Evolutionary conservation across 768 basidiomycete genomes (phyloP).

Genomic region (Trametes cubensis): DNA sequence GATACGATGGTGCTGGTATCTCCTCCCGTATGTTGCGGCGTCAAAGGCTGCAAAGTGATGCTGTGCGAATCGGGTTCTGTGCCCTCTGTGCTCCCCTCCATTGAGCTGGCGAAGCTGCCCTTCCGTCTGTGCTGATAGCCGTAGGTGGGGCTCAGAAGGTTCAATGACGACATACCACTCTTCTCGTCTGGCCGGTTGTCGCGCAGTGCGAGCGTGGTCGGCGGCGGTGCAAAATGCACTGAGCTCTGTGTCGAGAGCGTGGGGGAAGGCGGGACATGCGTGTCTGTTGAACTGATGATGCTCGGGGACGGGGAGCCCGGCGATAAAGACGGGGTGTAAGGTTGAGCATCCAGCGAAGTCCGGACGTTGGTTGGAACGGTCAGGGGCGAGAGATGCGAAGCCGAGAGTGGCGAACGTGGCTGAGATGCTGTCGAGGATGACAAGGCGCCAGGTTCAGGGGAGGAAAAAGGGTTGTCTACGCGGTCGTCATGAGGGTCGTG

Average conservation of each 20-base stretch:
- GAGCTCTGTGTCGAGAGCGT: conserved; percentile 65
- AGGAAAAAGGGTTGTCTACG: conserved; percentile 9
- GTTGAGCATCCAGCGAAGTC: conserved; percentile 27
- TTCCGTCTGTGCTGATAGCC: conserved; percentile 51
- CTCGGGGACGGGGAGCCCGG: conserved; percentile 37
- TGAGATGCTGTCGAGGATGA: background rate
- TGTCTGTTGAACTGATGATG: conserved; percentile 41
- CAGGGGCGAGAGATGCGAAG: conserved; percentile 17
- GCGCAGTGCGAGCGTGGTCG: conserved; percentile 57
- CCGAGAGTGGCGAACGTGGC: conserved; percentile 5
- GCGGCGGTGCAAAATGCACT: conserved; percentile 49
- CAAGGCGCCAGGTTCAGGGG: conserved; percentile 1
- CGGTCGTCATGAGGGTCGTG: conserved; percentile 12
- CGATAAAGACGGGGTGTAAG: conserved; percentile 21
- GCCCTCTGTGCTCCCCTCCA: conserved; percentile 54
- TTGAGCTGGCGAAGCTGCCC: conserved; percentile 58
- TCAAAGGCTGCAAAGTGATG: conserved; percentile 28
- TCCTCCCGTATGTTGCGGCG: conserved; percentile 36
- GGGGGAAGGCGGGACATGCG: conserved; percentile 68
- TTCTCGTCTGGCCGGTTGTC: conserved; percentile 67
- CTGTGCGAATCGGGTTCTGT: conserved; percentile 35
- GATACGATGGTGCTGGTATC: conserved; percentile 41
- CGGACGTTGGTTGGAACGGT: conserved; percentile 22
- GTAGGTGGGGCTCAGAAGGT: conserved; percentile 48
- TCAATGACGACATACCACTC: conserved; percentile 53